Base-by-base conservation (phyloP, 306 rosid species). In the Lupinus albus region DNA sequence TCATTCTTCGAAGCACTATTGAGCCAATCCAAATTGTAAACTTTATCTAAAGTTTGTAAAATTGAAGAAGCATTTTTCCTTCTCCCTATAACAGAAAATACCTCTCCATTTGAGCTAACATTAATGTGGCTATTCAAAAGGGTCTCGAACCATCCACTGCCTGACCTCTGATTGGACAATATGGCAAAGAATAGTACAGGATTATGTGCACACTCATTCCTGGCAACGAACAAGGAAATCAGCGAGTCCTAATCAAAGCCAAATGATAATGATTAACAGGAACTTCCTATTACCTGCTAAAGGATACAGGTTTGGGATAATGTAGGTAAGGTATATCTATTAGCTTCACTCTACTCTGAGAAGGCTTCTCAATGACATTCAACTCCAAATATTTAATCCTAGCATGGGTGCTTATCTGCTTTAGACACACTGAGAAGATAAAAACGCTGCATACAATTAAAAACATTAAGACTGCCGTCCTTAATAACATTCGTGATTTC, bases 111-210 rank as follows among this genome's bases (percentile, higher is more conserved):
- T 18, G 99, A 90, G 81, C 96, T 88, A 28, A 86, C 87, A 79
- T 93, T 88, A 44, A 59, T 53, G 75, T 88, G 99, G 80, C 96
- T 90, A 73, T 90, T 90, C 54, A 90, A 61, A 58, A 93, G 84
- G 79, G 97, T 93, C 79, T 93, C 99, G 12, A 93, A 90, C 97
- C 97, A 86, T 61, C 99, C 99, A 72, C 99, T 90, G 61, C 97
- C 97, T 0, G 97, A 93, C 82, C 96, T 85, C 81, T 90, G 99
- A 90, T 86, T 88, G 20, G 97, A 90, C 70, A 93, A 73, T 58
- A 93, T 85, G 39, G 85, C 90, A 70, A 90, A 93, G 75, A 86
- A 88, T 52, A 75, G 74, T 61, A 93, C 97, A 74, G 99, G 92
- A 87, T 90, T 90, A 6, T 30, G 64, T 32, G 78, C 83, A 83